Evolutionary conservation across 1,284 basidiomycete genomes (phyloP).

Genomic region (Ustilago loliicola): DNA sequence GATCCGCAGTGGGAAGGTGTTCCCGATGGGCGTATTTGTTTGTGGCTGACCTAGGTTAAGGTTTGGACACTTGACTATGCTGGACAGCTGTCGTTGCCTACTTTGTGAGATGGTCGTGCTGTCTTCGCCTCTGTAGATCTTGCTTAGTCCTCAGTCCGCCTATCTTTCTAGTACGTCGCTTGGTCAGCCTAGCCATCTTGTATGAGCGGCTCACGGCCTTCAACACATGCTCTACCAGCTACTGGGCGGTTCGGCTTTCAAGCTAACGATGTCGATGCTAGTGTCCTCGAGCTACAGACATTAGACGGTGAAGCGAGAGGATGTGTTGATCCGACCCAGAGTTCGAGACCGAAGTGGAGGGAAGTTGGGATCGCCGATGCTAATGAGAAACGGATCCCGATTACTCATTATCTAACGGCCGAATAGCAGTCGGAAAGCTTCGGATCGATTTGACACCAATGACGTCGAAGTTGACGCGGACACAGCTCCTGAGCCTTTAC

Average conservation of each 20-base stretch:
- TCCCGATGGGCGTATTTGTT: background rate
- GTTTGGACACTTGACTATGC: background rate
- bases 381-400: background rate
- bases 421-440: slow-evolving; percentile 15
- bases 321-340: background rate
- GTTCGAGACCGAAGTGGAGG: background rate
- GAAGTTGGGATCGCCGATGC: background rate
- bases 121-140: background rate
- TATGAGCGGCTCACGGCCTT: background rate
- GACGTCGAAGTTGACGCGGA: slow-evolving; percentile 23
- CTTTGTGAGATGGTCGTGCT: background rate
- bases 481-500: slow-evolving; percentile 1
- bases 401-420: background rate
- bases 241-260: background rate
- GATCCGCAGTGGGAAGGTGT: background rate
- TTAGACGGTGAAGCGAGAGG: background rate
- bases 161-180: background rate
- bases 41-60: background rate
- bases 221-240: background rate
- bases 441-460: slow-evolving; percentile 28
- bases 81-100: background rate
- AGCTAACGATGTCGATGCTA: background rate
- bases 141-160: background rate
- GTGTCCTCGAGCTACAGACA: background rate
- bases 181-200: background rate